Evolutionary conservation across 2,329 filamentous ascomycete genomes (phyloP).

Genomic region (Thelonectria olida): DNA sequence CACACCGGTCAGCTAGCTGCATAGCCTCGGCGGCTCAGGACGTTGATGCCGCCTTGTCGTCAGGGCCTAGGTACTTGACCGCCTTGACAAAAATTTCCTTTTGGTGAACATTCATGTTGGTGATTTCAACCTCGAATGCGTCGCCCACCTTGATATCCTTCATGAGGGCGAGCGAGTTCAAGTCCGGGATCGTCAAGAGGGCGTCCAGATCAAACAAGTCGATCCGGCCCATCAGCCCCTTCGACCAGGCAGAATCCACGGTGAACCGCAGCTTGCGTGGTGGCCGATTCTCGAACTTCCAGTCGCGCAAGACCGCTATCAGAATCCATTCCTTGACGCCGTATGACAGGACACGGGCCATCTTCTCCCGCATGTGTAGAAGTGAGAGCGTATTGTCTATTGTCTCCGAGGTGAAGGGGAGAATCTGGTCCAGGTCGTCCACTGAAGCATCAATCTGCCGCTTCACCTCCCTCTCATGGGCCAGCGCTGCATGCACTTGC

Average conservation of each 20-base stretch:
- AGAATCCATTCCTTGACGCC: conserved; percentile 64
- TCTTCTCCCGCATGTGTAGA: conserved; percentile 62
- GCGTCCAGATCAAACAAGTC: conserved; percentile 61
- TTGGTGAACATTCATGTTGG: conserved; percentile 61
- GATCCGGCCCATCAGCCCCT: conserved; percentile 53
- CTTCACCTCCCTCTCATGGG: conserved; percentile 51
- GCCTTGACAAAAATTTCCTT: conserved; percentile 58
- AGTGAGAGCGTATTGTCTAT: conserved; percentile 59
- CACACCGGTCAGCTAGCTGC: not conserved
- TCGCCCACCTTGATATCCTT: conserved; percentile 60
- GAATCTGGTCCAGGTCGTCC: conserved; percentile 46
- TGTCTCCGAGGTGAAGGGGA: conserved; percentile 55
- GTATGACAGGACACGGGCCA: conserved; percentile 54
- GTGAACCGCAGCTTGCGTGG: conserved; percentile 60
- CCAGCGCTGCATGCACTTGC: conserved; percentile 70
- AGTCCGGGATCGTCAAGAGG: conserved; percentile 48
- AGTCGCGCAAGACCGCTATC: conserved; percentile 68
- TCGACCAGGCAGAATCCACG: conserved; percentile 50
- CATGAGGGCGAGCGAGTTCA: conserved; percentile 50
- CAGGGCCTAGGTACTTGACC: conserved; percentile 41
- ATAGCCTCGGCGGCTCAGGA: not conserved
- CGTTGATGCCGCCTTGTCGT: not conserved
- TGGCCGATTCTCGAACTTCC: conserved; percentile 61
- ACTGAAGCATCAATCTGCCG: conserved; percentile 36
- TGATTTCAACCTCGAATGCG: conserved; percentile 64